Conservation (phyloP, 768 basidiomycete genomes). For the Termitomyces sp. region DNA sequence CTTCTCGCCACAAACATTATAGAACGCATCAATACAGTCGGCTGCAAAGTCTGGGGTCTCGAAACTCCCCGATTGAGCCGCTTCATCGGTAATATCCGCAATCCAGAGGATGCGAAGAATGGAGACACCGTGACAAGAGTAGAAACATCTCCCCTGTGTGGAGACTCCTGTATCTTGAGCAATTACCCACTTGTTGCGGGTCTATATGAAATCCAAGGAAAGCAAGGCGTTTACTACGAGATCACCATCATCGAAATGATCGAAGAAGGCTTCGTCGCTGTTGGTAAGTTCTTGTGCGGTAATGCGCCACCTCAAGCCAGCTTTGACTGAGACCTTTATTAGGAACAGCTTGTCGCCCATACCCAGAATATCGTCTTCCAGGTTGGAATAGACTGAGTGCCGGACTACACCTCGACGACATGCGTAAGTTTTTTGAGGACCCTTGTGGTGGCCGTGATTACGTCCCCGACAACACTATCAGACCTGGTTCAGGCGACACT, state of each 20-base stretch:
- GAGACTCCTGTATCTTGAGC: conserved; percentile 54
- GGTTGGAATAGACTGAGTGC: conserved; percentile 71
- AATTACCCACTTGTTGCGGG: conserved; percentile 59
- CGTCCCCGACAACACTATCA: conserved; percentile 24
- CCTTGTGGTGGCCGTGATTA: conserved; percentile 63
- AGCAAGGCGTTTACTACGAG: conserved; percentile 64
- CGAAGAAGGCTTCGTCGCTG: conserved; percentile 44
- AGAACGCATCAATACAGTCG: conserved; percentile 45
- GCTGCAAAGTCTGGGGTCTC: conserved; percentile 54
- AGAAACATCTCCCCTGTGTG: conserved; percentile 37
- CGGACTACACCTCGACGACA: conserved; percentile 66
- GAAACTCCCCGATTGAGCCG: conserved; percentile 36
- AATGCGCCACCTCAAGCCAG: neutral
- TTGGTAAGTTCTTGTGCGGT: conserved; percentile 36
- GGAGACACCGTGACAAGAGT: conserved; percentile 36
- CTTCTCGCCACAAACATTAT: conserved; percentile 51
- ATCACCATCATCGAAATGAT: conserved; percentile 54
- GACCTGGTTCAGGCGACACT: conserved; percentile 43
- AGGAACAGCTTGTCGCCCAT: conserved; percentile 67
- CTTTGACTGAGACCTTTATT: neutral
- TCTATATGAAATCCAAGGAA: conserved; percentile 52
- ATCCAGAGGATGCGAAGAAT: conserved; percentile 30
- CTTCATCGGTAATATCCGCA: conserved; percentile 43
- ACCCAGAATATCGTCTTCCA: conserved; percentile 63
- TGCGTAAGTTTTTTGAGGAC: conserved; percentile 73